A percentile compares a stretch with the other conserved stretches of the same genome.
phyloP scores from a whole-genome alignment of 2,329 filamentous ascomycete genomes.

The Fusarium goolgardi region DNA sequence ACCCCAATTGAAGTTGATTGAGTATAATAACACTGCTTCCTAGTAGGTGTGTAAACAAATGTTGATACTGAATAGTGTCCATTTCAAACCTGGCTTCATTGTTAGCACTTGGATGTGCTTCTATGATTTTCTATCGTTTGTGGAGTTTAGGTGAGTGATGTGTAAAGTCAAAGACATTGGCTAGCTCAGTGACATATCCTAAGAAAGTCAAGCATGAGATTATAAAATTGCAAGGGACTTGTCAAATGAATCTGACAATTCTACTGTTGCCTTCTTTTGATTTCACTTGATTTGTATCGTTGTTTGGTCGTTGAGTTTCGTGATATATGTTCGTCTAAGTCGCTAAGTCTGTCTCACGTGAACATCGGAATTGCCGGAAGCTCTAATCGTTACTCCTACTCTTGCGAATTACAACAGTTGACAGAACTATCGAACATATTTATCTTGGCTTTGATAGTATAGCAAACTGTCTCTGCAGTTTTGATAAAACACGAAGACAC shows the following conservation, averaged over 20 bases:
- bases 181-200: background rate
- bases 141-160: background rate
- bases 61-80: background rate
- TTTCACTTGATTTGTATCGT: background rate
- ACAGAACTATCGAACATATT: background rate
- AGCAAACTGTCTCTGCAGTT: too few species aligned
- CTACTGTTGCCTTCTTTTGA: background rate
- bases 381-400: background rate
- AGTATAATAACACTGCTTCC: background rate
- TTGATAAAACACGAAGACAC: background rate
- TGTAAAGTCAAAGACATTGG: background rate
- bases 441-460: background rate
- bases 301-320: background rate
- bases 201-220: background rate
- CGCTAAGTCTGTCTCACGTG: background rate
- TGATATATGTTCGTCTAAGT: background rate
- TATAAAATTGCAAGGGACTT: background rate
- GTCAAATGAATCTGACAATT: background rate
- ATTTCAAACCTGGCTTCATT: background rate
- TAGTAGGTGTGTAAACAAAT: background rate
- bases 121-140: background rate
- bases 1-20: background rate
- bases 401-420: background rate
- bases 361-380: slow-evolving; percentile 21
- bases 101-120: background rate